These are phyloP conservation scores for Aureobasidium sp. DNA, from an alignment of 2,329 filamentous ascomycete species.

Conservation along the genomic window DNA sequence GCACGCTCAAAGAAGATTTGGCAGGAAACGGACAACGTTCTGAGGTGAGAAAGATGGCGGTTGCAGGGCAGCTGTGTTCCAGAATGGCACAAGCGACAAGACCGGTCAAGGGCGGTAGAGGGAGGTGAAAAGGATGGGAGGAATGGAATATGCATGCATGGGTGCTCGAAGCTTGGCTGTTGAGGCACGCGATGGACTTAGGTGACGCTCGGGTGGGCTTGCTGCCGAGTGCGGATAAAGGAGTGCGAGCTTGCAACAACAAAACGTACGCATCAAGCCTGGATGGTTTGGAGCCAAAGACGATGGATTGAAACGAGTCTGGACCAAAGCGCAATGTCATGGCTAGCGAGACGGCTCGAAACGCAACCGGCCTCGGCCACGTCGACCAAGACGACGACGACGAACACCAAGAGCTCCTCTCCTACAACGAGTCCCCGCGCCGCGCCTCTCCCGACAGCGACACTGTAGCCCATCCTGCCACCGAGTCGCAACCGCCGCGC, in stretches of 20 bases:
- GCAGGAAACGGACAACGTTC: background rate
- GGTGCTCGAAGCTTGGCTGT: background rate
- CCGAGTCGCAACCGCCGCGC: background rate
- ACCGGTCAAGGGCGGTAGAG: background rate
- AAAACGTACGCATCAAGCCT: background rate
- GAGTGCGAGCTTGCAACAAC: background rate
- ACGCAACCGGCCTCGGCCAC: constrained; percentile 19
- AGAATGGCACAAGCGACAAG: background rate
- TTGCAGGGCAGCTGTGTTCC: background rate
- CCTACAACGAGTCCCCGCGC: constrained; percentile 15
- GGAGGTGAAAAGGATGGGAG: background rate
- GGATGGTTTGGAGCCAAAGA: background rate
- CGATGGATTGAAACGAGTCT: constrained; percentile 9
- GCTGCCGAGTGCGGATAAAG: background rate
- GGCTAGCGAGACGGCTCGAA: constrained; percentile 24
- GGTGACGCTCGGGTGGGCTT: background rate
- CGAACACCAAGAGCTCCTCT: constrained; percentile 24
- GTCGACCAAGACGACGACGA: constrained; percentile 16
- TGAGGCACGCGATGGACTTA: background rate
- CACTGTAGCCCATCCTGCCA: constrained; percentile 17
- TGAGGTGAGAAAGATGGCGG: background rate
- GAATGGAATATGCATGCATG: background rate
- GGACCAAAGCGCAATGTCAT: constrained; percentile 24
- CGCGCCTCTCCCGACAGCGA: constrained; percentile 20
- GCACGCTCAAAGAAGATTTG: background rate